These are phyloP conservation scores for Gypsophila paniculata DNA, from an alignment of 179 eudicot species.

Conservation along the genomic window DNA sequence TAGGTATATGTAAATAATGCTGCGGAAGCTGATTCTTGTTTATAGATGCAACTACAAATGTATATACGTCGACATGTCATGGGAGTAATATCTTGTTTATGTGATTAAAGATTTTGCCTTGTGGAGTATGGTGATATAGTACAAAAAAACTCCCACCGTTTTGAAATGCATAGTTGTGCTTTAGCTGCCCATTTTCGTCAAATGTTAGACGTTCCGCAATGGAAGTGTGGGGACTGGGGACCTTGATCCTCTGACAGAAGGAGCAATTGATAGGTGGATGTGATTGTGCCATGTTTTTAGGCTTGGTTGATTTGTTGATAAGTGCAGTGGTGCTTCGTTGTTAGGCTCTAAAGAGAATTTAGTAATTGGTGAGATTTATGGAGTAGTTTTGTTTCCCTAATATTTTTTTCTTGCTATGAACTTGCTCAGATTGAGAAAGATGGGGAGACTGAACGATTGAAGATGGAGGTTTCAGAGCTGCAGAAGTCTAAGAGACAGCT, in stretches of 20 bases:
- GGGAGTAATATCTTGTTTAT: neutral
- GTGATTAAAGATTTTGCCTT: no score
- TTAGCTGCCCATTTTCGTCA: no score
- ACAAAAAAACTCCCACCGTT: no score
- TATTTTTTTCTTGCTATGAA: constrained; percentile 8
- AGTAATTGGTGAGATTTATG: neutral
- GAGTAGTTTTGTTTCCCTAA: neutral
- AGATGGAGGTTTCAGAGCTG: constrained; percentile 60
- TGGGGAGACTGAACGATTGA: constrained; percentile 74
- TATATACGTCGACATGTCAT: neutral
- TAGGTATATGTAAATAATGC: neutral
- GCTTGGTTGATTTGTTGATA: no score
- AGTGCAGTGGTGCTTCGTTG: neutral
- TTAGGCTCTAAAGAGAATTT: no score
- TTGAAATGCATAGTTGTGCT: no score
- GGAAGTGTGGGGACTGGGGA: no score
- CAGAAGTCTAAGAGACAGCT: constrained; percentile 87
- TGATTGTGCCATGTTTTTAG: no score
- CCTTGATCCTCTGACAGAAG: no score
- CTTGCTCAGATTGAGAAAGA: constrained; percentile 66
- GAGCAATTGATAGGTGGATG: no score
- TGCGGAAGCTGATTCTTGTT: neutral
- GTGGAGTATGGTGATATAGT: no score
- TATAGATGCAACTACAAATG: neutral
- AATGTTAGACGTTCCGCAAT: no score